Conservation (phyloP, 768 basidiomycete species). For the Lyophyllum atratum region DNA sequence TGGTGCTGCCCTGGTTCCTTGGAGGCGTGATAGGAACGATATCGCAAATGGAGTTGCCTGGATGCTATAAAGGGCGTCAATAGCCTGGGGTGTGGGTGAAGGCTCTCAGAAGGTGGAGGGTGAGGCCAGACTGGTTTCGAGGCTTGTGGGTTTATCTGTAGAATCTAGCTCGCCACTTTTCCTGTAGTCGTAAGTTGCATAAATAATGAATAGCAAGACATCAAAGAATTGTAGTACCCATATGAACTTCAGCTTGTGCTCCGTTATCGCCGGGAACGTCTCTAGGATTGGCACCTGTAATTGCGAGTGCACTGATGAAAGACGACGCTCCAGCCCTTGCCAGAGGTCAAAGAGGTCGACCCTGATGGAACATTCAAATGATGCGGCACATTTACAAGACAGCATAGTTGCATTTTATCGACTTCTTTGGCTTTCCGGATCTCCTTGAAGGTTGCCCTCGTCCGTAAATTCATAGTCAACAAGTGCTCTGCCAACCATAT, state of each 20-base stretch:
- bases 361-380: slow-evolving; percentile 22
- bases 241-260: slow-evolving; percentile 49
- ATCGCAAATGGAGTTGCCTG: slow-evolving; percentile 62
- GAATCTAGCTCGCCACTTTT: slow-evolving; percentile 27
- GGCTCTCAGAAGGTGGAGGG: slow-evolving; percentile 23
- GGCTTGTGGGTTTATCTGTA: slow-evolving; percentile 21
- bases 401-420: slow-evolving; percentile 21
- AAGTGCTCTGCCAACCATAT: slow-evolving; percentile 28
- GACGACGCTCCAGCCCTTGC: slow-evolving; percentile 42
- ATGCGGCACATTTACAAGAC: neutral
- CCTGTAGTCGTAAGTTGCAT: slow-evolving; percentile 27
- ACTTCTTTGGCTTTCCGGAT: slow-evolving; percentile 22
- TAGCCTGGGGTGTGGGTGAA: slow-evolving; percentile 32
- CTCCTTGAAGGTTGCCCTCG: slow-evolving; percentile 22
- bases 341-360: slow-evolving; percentile 38
- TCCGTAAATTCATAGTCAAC: slow-evolving; percentile 28
- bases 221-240: slow-evolving; percentile 27
- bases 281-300: slow-evolving; percentile 14
- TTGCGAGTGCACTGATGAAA: slow-evolving; percentile 26
- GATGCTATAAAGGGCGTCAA: slow-evolving; percentile 58
- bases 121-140: slow-evolving; percentile 36
- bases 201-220: neutral
- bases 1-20: slow-evolving; percentile 38
- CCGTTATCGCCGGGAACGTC: slow-evolving; percentile 32
- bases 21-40: slow-evolving; percentile 69